A percentile compares a stretch with the other conserved stretches of the same genome.
phyloP scores from a whole-genome alignment of 495 filamentous ascomycete genomes.

The Aspergillus leporis region DNA sequence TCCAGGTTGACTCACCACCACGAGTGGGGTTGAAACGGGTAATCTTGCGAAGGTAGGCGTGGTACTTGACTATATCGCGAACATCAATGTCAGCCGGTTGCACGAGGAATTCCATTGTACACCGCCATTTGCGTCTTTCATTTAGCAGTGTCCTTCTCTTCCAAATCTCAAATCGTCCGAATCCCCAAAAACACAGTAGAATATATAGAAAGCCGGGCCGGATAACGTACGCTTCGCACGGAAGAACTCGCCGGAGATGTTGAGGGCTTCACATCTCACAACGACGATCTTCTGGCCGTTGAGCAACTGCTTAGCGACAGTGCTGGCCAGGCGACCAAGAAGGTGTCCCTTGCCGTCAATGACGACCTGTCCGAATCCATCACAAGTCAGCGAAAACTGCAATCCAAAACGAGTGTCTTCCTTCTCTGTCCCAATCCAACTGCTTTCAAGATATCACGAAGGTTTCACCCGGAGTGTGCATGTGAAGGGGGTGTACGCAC shows the following conservation, averaged over 20 bases:
- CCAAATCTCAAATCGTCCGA: conserved; percentile 1
- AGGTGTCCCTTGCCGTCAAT: conserved; percentile 99
- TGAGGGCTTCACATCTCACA: conserved; percentile 96
- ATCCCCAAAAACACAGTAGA: conserved; percentile 10
- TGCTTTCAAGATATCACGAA: conserved; percentile 14
- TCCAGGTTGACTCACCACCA: conserved; percentile 66
- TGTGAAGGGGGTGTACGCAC: conserved; percentile 59
- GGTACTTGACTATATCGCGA: conserved; percentile 88
- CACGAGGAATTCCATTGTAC: conserved; percentile 5
- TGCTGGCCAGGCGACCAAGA: conserved; percentile 97
- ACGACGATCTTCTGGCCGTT: conserved; percentile 99
- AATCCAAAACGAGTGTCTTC: not conserved
- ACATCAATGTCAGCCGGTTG: conserved; percentile 36
- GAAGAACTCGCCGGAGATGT: conserved; percentile 99
- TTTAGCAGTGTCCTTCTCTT: not conserved
- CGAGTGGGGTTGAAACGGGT: conserved; percentile 99
- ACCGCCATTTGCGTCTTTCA: conserved; percentile 4
- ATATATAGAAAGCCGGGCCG: conserved; percentile 20
- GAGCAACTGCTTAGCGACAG: conserved; percentile 98
- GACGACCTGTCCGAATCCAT: conserved; percentile 65
- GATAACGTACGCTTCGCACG: conserved; percentile 93
- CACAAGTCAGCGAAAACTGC: conserved; percentile 32
- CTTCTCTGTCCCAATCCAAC: conserved; percentile 2
- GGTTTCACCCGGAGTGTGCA: conserved; percentile 10
- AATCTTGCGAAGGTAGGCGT: conserved; percentile 98